These are phyloP conservation scores for Aureobasidium vineae DNA, from an alignment of 2,329 filamentous ascomycete species.

Conservation along the genomic window DNA sequence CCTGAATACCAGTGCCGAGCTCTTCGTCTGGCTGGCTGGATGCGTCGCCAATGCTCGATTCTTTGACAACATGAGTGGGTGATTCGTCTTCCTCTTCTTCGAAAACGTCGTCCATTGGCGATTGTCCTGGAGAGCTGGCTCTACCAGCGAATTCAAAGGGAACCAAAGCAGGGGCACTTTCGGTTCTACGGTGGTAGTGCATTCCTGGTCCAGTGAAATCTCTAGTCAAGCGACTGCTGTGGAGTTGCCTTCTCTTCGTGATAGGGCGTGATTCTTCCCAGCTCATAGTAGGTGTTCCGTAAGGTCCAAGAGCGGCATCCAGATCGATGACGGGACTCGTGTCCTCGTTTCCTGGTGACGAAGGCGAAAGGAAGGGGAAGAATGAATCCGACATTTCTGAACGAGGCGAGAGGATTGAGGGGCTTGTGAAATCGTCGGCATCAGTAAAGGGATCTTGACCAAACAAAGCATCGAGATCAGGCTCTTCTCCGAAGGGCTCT, in stretches of 20 bases:
- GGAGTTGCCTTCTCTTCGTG: slow-evolving; percentile 63
- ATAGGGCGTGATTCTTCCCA: slow-evolving; percentile 57
- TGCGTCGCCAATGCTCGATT: background rate
- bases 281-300: slow-evolving; percentile 73
- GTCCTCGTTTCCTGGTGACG: slow-evolving; percentile 66
- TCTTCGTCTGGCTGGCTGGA: slow-evolving; percentile 19
- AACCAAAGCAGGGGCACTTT: slow-evolving; percentile 76
- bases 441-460: slow-evolving; percentile 27
- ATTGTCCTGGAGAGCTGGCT: slow-evolving; percentile 42
- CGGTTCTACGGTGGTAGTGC: slow-evolving; percentile 74
- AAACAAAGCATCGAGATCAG: slow-evolving; percentile 29
- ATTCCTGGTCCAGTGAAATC: slow-evolving; percentile 67
- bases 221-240: slow-evolving; percentile 71
- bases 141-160: slow-evolving; percentile 60
- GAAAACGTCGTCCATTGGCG: slow-evolving; percentile 82
- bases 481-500: slow-evolving; percentile 13
- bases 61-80: slow-evolving; percentile 36
- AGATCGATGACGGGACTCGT: slow-evolving; percentile 85
- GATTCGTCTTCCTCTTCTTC: slow-evolving; percentile 75
- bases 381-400: slow-evolving; percentile 39
- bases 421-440: slow-evolving; percentile 17
- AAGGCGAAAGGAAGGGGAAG: slow-evolving; percentile 11
- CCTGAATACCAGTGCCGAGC: slow-evolving; percentile 46
- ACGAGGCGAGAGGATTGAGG: slow-evolving; percentile 15
- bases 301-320: slow-evolving; percentile 88